Conservation (phyloP, 1,284 basidiomycete species). For the Ceratobasidium sp. region DNA sequence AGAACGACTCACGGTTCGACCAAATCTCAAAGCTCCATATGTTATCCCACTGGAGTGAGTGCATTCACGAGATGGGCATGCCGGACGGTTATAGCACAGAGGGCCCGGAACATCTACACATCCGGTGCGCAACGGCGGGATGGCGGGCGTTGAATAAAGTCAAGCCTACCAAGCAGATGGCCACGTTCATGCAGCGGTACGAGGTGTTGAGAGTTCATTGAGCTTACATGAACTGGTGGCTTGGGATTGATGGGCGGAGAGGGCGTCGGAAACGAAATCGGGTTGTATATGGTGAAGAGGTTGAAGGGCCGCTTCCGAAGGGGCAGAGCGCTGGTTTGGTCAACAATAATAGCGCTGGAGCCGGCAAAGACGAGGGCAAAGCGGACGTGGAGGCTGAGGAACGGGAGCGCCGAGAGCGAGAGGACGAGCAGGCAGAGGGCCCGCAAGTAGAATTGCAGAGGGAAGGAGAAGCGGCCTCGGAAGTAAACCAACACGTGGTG, state of each 20-base stretch:
- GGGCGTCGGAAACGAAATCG: not conserved
- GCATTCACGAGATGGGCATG: constrained; percentile 41
- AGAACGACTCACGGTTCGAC: constrained; percentile 24
- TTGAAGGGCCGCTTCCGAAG: too few relatives aligned
- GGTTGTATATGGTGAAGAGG: constrained; percentile 9
- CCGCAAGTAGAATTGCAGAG: not conserved
- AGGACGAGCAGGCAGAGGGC: not conserved
- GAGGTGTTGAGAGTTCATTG: constrained; percentile 29
- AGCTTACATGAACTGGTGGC: not conserved
- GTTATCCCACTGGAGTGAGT: constrained; percentile 33
- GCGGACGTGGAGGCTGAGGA: not conserved
- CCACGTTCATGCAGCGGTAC: constrained; percentile 16
- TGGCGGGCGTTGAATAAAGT: constrained; percentile 35
- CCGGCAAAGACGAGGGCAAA: not conserved
- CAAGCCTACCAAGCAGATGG: constrained; percentile 6
- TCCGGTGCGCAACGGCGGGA: constrained; percentile 1
- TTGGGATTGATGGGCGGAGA: not conserved
- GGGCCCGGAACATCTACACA: constrained; percentile 48
- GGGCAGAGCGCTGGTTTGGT: too few relatives aligned
- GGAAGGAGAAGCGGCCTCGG: not conserved
- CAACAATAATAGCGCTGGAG: too few relatives aligned
- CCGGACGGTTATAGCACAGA: constrained; percentile 49
- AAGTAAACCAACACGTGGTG: constrained; percentile 4
- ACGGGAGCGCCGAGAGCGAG: not conserved
- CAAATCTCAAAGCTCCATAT: constrained; percentile 44